Conservation (phyloP, 2,329 filamentous ascomycete genomes). For the Lojkania enalia region DNA sequence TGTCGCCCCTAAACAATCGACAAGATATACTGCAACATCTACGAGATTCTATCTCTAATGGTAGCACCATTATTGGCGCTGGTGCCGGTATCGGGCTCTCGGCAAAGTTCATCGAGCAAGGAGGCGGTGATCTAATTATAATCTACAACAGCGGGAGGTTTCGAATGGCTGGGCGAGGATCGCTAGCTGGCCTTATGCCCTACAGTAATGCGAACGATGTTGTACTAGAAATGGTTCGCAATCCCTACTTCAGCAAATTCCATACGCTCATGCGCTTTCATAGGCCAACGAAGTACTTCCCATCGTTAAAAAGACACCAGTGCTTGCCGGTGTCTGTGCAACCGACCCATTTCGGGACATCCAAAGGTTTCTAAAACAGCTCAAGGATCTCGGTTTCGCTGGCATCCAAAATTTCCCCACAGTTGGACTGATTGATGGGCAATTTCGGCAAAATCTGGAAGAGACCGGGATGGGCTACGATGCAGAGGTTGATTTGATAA, state of each 20-base stretch:
- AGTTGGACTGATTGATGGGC: conserved; percentile 70
- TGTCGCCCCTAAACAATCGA: conserved; percentile 62
- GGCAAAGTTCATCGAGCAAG: conserved; percentile 70
- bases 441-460: conserved; percentile 68
- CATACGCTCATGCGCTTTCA: background rate
- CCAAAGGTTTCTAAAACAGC: conserved; percentile 60
- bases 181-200: conserved; percentile 70
- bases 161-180: conserved; percentile 72
- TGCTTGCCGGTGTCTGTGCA: conserved; percentile 71
- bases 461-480: conserved; percentile 73
- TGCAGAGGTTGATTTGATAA: conserved; percentile 68
- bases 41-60: conserved; percentile 57
- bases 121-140: conserved; percentile 70
- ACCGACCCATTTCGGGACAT: conserved; percentile 71
- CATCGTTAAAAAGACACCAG: conserved; percentile 64
- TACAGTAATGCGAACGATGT: conserved; percentile 72
- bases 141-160: conserved; percentile 74
- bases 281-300: conserved; percentile 68
- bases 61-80: conserved; percentile 66
- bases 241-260: background rate
- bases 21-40: conserved; percentile 59
- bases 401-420: conserved; percentile 77
- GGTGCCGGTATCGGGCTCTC: conserved; percentile 71
- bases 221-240: conserved; percentile 66
- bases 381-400: conserved; percentile 66